A percentile compares a stretch with the other conserved stretches of the same genome.
phyloP scores from a whole-genome alignment of 805 yeast genomes.

The Ogataea trehaloabstinens region DNA sequence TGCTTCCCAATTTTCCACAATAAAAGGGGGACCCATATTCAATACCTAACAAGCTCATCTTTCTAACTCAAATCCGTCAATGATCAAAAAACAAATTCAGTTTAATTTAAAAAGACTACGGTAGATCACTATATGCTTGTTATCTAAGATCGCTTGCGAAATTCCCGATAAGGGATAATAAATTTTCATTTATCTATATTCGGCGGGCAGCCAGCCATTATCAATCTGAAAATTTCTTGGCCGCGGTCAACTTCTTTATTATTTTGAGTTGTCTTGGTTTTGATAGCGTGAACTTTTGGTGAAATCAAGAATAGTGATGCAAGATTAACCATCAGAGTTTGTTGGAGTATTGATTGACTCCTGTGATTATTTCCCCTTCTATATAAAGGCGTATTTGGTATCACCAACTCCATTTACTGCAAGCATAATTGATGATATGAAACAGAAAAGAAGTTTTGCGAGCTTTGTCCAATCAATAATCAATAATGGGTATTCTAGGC shows the following conservation, averaged over 20 bases:
- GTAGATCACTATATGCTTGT: neutral
- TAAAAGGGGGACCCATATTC: neutral
- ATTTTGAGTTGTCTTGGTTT: neutral
- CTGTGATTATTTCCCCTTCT: neutral
- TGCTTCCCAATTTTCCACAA: slow-evolving; percentile 5
- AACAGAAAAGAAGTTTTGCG: neutral
- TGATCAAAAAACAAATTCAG: neutral
- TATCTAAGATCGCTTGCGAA: neutral
- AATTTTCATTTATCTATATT: neutral
- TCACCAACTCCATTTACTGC: neutral
- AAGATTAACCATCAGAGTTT: neutral
- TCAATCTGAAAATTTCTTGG: neutral
- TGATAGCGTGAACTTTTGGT: neutral
- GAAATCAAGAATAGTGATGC: neutral
- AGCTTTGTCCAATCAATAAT: neutral
- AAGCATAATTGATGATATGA: neutral
- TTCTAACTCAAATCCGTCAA: neutral
- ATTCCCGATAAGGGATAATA: neutral
- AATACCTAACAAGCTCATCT: neutral
- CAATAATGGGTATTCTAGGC: slow-evolving; percentile 1
- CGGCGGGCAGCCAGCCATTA: neutral
- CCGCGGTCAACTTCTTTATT: slow-evolving; percentile 1
- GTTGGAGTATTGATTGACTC: neutral
- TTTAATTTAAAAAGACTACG: neutral
- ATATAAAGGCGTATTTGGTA: neutral